Percentiles rank a stretch among this genome's conserved stretches.
Evolutionary conservation across 179 eudicot species (phyloP).

Genomic region (Camellia oleifera): DNA sequence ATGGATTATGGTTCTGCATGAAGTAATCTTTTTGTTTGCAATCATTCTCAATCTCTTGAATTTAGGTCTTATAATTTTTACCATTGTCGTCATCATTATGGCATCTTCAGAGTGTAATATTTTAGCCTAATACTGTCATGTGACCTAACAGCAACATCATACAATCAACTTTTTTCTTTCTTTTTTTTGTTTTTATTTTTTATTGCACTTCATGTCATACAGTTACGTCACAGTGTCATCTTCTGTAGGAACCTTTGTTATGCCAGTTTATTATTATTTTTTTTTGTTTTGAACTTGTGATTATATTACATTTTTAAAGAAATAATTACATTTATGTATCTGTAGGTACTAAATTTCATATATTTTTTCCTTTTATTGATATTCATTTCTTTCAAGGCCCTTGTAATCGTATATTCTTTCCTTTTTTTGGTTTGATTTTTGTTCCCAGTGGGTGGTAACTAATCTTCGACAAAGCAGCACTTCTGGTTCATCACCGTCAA

Average conservation of each 20-base stretch:
- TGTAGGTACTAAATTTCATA: background rate
- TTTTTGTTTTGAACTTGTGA: background rate
- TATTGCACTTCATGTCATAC: too few relatives aligned
- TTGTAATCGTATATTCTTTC: background rate
- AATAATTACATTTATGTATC: background rate
- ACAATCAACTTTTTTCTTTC: too few relatives aligned
- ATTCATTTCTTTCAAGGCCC: background rate
- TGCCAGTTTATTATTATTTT: too few relatives aligned
- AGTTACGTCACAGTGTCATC: too few relatives aligned
- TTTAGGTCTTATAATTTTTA: too few relatives aligned
- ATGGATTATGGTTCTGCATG: too few relatives aligned
- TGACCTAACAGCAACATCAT: background rate
- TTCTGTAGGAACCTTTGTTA: background rate
- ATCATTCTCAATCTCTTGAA: too few relatives aligned
- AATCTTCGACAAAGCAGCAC: conserved; percentile 52
- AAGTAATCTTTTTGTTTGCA: too few relatives aligned
- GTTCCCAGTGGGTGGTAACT: conserved; percentile 84
- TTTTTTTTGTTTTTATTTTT: too few relatives aligned
- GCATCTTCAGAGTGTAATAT: too few relatives aligned
- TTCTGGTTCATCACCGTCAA: conserved; percentile 43
- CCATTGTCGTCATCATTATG: too few relatives aligned
- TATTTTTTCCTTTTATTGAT: background rate
- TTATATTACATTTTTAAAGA: background rate
- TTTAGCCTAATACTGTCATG: too few relatives aligned
- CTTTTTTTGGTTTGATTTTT: conserved; percentile 5